Evolutionary conservation across 768 basidiomycete species (phyloP), one percentile per base, ranked within the genome.

Genomic region (Boletus barrowsii): DNA sequence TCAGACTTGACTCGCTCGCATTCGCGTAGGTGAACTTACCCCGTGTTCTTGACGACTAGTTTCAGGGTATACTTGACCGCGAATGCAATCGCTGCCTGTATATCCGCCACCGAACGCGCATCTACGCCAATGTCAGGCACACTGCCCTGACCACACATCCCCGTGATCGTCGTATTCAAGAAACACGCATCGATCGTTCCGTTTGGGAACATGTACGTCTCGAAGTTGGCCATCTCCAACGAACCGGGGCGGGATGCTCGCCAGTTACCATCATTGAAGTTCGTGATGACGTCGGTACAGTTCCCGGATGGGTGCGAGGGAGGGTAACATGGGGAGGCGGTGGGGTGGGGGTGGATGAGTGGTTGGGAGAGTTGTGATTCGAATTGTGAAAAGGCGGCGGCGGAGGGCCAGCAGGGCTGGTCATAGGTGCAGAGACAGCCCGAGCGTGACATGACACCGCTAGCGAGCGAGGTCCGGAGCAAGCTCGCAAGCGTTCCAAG

Each of bases 321-420:
- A 0, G 78, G 71, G 52, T 81, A 80, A 57, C 78, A 81, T 1
- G 71, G 66, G 1, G 69, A 69, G 3, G 73, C 76, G 3, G 72
- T 70, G 0, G 79, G 76, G 0, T 62, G 42, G 0, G 79, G 80
- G 17, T 68, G 61, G 8, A 82, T 46, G 30, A 81, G 69, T 0
- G 77, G 77, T 35, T 76, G 76, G 1, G 80, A 79, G 26, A 81
- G 47, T 47, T 73, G 63, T 4, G 64, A 59, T 9, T 69, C 56
- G 10, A 80, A 67, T 6, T 54, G 39, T 10, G 65, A 39, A 55
- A 79, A 77, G 1, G 67, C 63, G 2, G 64, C 40, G 0, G 64
- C 44, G n/a, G 61, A 67, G 3, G 79, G 79, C 77, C 79, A 80
- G 60, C 78, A 81, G 1, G 65, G 9, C 29, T 77, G 53, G 7